phyloP scores from a whole-genome alignment of 2,329 filamentous ascomycete genomes.

The Verticillium tricorpus region DNA sequence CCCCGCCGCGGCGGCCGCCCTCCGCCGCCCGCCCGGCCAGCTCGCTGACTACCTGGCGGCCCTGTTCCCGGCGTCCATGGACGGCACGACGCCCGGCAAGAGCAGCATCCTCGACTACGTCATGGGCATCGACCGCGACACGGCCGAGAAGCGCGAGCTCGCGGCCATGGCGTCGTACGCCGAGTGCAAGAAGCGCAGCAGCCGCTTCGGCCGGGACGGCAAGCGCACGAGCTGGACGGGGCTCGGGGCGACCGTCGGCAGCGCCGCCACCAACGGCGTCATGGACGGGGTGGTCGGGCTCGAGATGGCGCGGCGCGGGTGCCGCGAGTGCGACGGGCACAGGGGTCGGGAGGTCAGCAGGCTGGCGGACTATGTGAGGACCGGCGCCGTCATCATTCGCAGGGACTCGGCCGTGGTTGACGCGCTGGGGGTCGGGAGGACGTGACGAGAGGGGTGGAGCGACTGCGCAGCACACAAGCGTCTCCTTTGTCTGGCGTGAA shows the following conservation, averaged over 20 bases:
- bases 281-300: slow-evolving; percentile 28
- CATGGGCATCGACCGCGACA: slow-evolving; percentile 32
- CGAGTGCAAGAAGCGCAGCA: slow-evolving; percentile 10
- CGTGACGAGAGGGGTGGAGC: neutral
- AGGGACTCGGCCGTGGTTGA: slow-evolving; percentile 9
- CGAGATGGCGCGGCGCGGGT: slow-evolving; percentile 26
- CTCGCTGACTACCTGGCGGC: slow-evolving; percentile 31
- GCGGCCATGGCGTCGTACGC: slow-evolving; percentile 30
- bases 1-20: neutral
- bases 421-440: slow-evolving; percentile 9
- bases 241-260: slow-evolving; percentile 26
- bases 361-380: slow-evolving; percentile 16
- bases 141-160: slow-evolving; percentile 36
- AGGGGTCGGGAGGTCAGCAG: slow-evolving; percentile 27
- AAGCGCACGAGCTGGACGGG: slow-evolving; percentile 36
- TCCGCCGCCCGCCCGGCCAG: slow-evolving; percentile 5
- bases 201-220: slow-evolving; percentile 7
- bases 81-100: slow-evolving; percentile 13
- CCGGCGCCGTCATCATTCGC: slow-evolving; percentile 1
- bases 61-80: slow-evolving; percentile 24
- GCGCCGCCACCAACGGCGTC: slow-evolving; percentile 18
- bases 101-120: slow-evolving; percentile 23
- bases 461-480: neutral
- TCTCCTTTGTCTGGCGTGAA: neutral
- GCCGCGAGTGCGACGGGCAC: slow-evolving; percentile 26